Base-by-base conservation (phyloP, 164 flowering plant genomes). In the Stephania cephalantha region DNA sequence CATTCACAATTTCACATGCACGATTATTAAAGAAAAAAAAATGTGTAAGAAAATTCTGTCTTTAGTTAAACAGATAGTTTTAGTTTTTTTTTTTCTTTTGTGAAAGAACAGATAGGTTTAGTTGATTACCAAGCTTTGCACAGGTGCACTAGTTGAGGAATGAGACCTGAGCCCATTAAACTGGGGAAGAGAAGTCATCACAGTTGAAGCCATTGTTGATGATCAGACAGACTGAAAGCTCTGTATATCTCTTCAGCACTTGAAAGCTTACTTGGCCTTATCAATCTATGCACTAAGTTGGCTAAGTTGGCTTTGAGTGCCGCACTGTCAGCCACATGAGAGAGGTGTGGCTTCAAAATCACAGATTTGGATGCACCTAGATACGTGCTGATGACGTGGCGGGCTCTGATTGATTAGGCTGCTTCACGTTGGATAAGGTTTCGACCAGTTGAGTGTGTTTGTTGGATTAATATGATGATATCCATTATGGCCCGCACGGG, bases 111-210 rank as follows among this genome's bases (percentile, higher is more conserved):
- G n/a, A n/a, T 35, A 30, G 44, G 74, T 7, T 10, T n/a, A 44
- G 58, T 29, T 17, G 73, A 84, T 83, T 1, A 93, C 97, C 92
- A 85, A 69, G 78, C 79, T 81, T 70, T 76, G 76, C 2, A 81
- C 80, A 22, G 83, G 89, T 48, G 86, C 73, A 35, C 42, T 35
- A 67, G 55, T 69, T 53, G 88, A 74, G 66, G 84, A 11, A 10
- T 76, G 79, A 82, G 88, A 73, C 75, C 82, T 89, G 1, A 94
- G 90, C 10, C 93, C 96, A 82, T 71, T 87, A 88, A 90, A 89
- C 31, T 87, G 91, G 0, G 97, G 95, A 66, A 92, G 85, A 69
- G 91, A 81, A 52, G 88, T 15, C 55, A 50, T 50, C 55, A 50
- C 55, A 50, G 55, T 50, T 50, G 55, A 11, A 10, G 55, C 79